Percentiles rank a stretch among this genome's conserved stretches.
phyloP scores from a whole-genome alignment of 2,329 filamentous ascomycete species.

The Xylaria sp. region DNA sequence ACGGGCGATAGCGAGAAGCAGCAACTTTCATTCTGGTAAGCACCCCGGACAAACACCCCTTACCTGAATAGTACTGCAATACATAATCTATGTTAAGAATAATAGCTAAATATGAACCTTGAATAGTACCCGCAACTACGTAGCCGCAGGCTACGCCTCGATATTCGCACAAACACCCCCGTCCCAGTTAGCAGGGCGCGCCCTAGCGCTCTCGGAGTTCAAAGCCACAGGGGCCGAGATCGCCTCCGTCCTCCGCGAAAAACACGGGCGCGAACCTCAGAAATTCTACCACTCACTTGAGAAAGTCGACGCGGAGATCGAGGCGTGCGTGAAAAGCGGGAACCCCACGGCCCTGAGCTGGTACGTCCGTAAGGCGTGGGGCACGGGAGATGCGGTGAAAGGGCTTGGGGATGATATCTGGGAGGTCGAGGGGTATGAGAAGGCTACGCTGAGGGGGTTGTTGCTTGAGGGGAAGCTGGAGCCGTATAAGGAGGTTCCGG shows the following conservation, averaged over 20 bases:
- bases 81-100: no score
- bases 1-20: slow-evolving; percentile 44
- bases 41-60: not conserved
- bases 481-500: slow-evolving; percentile 42
- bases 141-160: slow-evolving; percentile 46
- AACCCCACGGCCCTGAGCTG: slow-evolving; percentile 42
- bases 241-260: slow-evolving; percentile 36
- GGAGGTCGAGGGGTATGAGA: slow-evolving; percentile 44
- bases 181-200: slow-evolving; percentile 39
- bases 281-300: slow-evolving; percentile 39
- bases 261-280: slow-evolving; percentile 38
- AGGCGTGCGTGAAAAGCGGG: slow-evolving; percentile 35
- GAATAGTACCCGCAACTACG: slow-evolving; percentile 45
- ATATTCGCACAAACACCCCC: slow-evolving; percentile 46
- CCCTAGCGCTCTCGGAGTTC: slow-evolving; percentile 44
- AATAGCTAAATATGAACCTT: not conserved
- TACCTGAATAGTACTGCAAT: no score
- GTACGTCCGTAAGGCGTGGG: slow-evolving; percentile 48
- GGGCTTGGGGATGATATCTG: slow-evolving; percentile 44
- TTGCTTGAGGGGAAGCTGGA: slow-evolving; percentile 41
- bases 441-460: slow-evolving; percentile 40
- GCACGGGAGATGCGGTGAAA: slow-evolving; percentile 35
- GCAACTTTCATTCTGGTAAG: slow-evolving; percentile 40
- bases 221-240: slow-evolving; percentile 45
- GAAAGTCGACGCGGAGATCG: slow-evolving; percentile 43